These are phyloP conservation scores for Colletotrichum tabaci DNA, from an alignment of 2,329 filamentous ascomycete genomes.

Conservation along the genomic window DNA sequence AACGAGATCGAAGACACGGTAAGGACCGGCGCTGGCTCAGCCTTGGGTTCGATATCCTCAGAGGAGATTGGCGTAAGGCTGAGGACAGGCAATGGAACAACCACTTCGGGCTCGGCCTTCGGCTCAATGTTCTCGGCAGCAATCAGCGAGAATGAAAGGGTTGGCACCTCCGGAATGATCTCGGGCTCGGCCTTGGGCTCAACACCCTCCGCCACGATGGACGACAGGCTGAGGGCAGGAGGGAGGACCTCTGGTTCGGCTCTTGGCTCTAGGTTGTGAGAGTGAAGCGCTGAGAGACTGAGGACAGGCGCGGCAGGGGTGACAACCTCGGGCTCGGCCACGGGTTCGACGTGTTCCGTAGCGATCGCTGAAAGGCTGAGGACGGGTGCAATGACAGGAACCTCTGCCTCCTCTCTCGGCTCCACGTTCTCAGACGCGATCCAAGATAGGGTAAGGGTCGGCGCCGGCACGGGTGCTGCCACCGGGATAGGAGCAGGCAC, in stretches of 20 bases:
- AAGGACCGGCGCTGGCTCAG: constrained; percentile 50
- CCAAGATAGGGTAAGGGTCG: constrained; percentile 51
- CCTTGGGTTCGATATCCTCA: constrained; percentile 52
- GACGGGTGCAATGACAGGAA: constrained; percentile 40
- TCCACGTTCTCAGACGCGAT: constrained; percentile 52
- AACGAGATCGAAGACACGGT: constrained; percentile 50
- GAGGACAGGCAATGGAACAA: constrained; percentile 50
- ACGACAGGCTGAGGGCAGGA: constrained; percentile 49
- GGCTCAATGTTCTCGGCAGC: constrained; percentile 49
- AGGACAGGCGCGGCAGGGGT: constrained; percentile 39
- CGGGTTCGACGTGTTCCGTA: constrained; percentile 55
- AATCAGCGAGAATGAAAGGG: constrained; percentile 46
- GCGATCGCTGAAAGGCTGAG: constrained; percentile 53
- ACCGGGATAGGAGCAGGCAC: constrained; percentile 40
- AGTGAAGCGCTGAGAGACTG: constrained; percentile 42
- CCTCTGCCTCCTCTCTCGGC: constrained; percentile 49
- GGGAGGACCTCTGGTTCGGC: constrained; percentile 49
- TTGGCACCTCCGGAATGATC: constrained; percentile 40
- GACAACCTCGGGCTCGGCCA: constrained; percentile 47
- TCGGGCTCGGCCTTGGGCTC: constrained; percentile 49
- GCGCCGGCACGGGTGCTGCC: constrained; percentile 35
- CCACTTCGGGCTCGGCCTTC: constrained; percentile 52
- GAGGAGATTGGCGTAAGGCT: constrained; percentile 53
- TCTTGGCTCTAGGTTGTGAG: constrained; percentile 38
- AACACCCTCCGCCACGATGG: constrained; percentile 51